Base-by-base conservation (phyloP, 495 filamentous ascomycete species). In the Penicillium bovifimosum region DNA sequence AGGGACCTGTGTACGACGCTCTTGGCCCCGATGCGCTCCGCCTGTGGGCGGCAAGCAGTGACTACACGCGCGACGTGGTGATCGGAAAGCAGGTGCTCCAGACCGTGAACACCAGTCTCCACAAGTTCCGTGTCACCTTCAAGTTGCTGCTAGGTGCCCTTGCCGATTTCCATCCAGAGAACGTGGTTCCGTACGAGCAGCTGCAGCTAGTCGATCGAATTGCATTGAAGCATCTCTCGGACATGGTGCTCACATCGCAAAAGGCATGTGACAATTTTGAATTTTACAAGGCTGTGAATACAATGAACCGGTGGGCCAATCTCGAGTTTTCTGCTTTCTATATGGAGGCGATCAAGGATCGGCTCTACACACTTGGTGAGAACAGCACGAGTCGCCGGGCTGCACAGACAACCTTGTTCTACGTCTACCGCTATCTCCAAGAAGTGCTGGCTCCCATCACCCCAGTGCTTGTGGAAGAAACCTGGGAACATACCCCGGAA, bases 301-400 rank as follows among this genome's bases (percentile, higher is more conserved):
- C 75, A 6, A 73, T 97, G 56, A 91, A 90, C 67, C 76, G 74
- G 52, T 97, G 91, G 83, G 71, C 95, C 54, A 83, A 81, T 51
- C 80, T 76, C 16, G 86, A 95, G 55, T 80, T 99, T 20, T 96
- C 91, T 0, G 82, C 92, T 0, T 95, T 96, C 64, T 97, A 97
- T 70, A 81, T 97, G 45, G 93, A 97, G 65, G 80, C 86, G 0
- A 73, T 91, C 62, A 99, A 97, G 67, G 93, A 99, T 63, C 76
- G 87, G 26, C 70, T 96, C 4, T 97, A 97, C 72, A 89, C 90
- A 27, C 85, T 85, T 18, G 79, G 80, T 50, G 79, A 80, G 36
- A 74, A 77, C 46, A 78, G 76, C 44, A 64, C 54, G 4, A 74
- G 74, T 55, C 69, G 83, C 17, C 68, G 72, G 8, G 66, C 74